Evolutionary conservation across 495 filamentous ascomycete genomes (phyloP).

Genomic region (Xylaria nigripes): DNA sequence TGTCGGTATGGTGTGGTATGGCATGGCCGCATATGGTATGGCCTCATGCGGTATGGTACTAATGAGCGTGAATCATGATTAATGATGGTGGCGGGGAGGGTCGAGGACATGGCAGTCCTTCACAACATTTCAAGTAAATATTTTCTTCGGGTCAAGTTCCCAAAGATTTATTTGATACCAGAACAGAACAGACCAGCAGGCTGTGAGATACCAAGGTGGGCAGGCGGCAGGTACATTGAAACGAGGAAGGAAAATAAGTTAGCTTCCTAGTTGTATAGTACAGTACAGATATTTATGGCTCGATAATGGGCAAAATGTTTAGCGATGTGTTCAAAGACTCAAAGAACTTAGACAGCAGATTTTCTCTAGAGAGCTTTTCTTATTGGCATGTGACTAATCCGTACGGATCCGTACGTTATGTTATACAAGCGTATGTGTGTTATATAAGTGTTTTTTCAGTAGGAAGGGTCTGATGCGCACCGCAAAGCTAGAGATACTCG

Average conservation of each 20-base stretch:
- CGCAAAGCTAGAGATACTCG: no score
- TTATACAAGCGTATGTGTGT: no score
- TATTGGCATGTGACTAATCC: no score
- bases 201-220: background rate
- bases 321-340: no score
- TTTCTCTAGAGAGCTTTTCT: no score
- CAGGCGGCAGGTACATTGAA: background rate
- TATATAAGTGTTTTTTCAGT: no score
- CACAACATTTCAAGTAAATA: background rate
- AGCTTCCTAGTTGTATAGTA: background rate
- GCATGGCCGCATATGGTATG: no score
- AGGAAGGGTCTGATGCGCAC: no score
- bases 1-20: background rate
- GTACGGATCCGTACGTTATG: no score
- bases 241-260: background rate
- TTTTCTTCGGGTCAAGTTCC: background rate
- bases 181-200: background rate
- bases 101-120: background rate
- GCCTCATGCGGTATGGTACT: no score
- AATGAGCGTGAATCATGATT: background rate
- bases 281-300: background rate
- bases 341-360: no score
- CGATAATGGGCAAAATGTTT: no score
- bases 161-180: background rate
- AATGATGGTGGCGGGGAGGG: background rate